These are phyloP conservation scores for Gypsophila paniculata DNA, from an alignment of 179 eudicot species.

Conservation along the genomic window DNA sequence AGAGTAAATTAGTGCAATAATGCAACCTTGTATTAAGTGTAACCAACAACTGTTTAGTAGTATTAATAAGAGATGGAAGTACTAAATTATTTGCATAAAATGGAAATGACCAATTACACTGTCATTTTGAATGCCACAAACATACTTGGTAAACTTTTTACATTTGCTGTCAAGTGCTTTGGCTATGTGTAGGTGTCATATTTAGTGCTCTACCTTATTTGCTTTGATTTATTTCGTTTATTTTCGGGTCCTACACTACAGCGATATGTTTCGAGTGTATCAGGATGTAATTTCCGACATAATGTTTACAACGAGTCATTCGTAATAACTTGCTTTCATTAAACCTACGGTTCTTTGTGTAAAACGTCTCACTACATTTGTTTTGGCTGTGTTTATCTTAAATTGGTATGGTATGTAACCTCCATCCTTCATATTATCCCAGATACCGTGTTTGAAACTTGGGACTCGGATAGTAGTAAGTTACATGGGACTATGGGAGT, in stretches of 20 bases:
- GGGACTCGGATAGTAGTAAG: no score
- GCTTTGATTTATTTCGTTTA: neutral
- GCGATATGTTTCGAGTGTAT: neutral
- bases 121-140: neutral
- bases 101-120: neutral
- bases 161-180: constrained; percentile 6
- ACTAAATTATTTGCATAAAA: neutral
- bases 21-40: constrained; percentile 7
- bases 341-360: no score
- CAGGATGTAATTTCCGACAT: no score
- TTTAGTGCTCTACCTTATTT: neutral
- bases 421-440: no score
- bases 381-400: no score
- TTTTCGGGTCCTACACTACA: neutral
- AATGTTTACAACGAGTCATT: neutral
- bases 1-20: neutral
- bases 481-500: no score
- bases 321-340: neutral
- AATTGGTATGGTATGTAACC: no score
- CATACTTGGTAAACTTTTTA: neutral
- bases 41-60: constrained; percentile 1
- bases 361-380: no score
- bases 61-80: neutral
- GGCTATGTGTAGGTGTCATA: neutral
- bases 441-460: no score